Evolutionary conservation across 2,329 filamentous ascomycete species (phyloP), one percentile per base, ranked within the genome.

Genomic region (Cladosporium sp.): DNA sequence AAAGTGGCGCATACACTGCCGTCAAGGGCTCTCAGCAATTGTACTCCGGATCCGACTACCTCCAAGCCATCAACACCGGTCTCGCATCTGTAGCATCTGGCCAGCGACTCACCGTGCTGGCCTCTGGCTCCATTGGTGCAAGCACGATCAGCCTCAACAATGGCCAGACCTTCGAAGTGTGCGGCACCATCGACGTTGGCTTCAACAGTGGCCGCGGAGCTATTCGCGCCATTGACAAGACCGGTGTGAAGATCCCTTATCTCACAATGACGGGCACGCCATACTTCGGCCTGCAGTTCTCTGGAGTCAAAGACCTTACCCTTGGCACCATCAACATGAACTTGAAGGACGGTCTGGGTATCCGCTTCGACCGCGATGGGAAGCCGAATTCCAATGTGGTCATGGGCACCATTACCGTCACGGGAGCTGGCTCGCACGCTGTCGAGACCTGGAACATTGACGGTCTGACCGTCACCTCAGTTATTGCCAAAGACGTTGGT

Each of bases 371-470:
- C 51, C 83, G 85, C 36, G 85, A 87, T 74, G 68, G 75, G 3
- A 81, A 84, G 4, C 78, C 80, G 38, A 87, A 85, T 75, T 77
- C 75, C 18, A 84, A 86, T 68, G 85, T 87, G 8, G 80, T 76
- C 34, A 87, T 87, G 80, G 84, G 80, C 63, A 78, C 75, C 36
- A 82, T 87, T 68, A 80, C 68, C 6, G 83, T 86, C 28, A 85
- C 79, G 0, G 84, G 85, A 3, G 84, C 85, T 8, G 77, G 82
- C 6, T 85, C 82, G 71, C 85, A 87, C 71, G 84, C 84, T 2
- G 83, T 87, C 38, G 85, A 87, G 75, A 85, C 83, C 0, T 87
- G 84, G 83, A 87, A 87, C 73, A 87, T 87, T 51, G 81, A 86
- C 68, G 82, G 83, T 12, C 79, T 87, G 2, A 78, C 74, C 0